phyloP scores from a whole-genome alignment of 306 rosid species.

The Corylus americana region DNA sequence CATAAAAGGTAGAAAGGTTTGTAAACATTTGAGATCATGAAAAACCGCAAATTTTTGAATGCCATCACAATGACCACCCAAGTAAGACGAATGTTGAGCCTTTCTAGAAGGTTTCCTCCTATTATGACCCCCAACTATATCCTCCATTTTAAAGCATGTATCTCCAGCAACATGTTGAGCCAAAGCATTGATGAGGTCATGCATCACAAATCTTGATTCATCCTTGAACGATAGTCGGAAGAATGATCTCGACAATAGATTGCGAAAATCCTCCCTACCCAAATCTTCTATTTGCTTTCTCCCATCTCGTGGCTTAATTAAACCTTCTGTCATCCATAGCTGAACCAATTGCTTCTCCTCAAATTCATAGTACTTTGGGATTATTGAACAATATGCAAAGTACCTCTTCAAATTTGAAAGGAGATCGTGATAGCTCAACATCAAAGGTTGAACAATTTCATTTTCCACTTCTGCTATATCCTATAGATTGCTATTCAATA shows the following conservation, averaged over 20 bases:
- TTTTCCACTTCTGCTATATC: background rate
- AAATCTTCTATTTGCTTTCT: background rate
- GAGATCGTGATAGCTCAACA: constrained; percentile 7
- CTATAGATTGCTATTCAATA: background rate
- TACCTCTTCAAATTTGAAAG: constrained; percentile 1
- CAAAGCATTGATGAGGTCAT: constrained; percentile 14
- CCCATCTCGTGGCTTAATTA: background rate
- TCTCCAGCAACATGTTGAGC: background rate
- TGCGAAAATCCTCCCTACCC: background rate
- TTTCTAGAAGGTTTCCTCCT: background rate
- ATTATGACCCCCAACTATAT: fast-evolving
- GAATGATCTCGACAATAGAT: background rate
- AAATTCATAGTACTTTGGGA: background rate
- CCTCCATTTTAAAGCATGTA: fast-evolving
- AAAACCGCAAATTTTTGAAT: background rate
- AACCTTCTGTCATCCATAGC: background rate
- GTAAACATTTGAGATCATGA: constrained; percentile 23
- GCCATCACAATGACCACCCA: too few relatives aligned
- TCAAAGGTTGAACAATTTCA: background rate
- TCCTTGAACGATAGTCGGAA: background rate
- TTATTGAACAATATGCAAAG: constrained; percentile 17
- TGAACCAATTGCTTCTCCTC: background rate
- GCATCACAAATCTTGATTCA: background rate
- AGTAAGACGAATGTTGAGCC: background rate
- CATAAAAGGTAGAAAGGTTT: constrained; percentile 50